These are phyloP conservation scores for Mucor irregularis DNA, from an alignment of 371 early-diverging fungal species.

Conservation along the genomic window DNA sequence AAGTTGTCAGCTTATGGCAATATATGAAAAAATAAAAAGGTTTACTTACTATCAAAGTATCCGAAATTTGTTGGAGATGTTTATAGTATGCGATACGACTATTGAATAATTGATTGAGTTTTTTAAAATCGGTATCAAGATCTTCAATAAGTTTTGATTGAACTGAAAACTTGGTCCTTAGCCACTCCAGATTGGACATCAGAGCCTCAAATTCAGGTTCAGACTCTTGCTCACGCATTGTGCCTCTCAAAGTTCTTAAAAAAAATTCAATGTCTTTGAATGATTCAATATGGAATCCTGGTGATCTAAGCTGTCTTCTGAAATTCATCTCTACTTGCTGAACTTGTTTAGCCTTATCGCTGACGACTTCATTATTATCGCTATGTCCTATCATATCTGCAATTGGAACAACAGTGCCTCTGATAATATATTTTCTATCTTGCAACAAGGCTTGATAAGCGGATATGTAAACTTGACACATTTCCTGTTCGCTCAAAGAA, in stretches of 20 bases:
- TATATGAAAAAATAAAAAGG: not conserved
- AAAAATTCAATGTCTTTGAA: constrained; percentile 6
- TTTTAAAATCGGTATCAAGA: constrained; percentile 35
- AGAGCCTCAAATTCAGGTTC: not conserved
- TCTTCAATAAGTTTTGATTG: constrained; percentile 32
- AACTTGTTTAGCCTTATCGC: not conserved
- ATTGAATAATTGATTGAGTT: constrained; percentile 35
- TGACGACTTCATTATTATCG: not conserved
- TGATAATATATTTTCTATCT: constrained; percentile 27
- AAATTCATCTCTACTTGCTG: constrained; percentile 1
- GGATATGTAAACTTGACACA: constrained; percentile 28
- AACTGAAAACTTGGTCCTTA: not conserved
- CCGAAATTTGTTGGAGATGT: constrained; percentile 59
- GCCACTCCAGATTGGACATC: not conserved
- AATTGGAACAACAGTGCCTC: constrained; percentile 13
- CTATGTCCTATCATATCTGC: not conserved
- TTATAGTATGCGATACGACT: constrained; percentile 59
- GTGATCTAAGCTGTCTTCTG: not conserved
- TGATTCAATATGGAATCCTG: constrained; percentile 4
- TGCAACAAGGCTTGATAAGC: constrained; percentile 27
- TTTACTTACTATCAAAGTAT: constrained; percentile 29
- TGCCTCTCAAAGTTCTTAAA: not conserved
- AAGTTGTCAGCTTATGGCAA: not conserved
- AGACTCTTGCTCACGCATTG: not conserved
- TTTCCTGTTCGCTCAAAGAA: constrained; percentile 42